A percentile compares a stretch with the other conserved stretches of the same genome.
Conservation (phyloP, 1,139 yeast species). For the Pichia sp. region DNA sequence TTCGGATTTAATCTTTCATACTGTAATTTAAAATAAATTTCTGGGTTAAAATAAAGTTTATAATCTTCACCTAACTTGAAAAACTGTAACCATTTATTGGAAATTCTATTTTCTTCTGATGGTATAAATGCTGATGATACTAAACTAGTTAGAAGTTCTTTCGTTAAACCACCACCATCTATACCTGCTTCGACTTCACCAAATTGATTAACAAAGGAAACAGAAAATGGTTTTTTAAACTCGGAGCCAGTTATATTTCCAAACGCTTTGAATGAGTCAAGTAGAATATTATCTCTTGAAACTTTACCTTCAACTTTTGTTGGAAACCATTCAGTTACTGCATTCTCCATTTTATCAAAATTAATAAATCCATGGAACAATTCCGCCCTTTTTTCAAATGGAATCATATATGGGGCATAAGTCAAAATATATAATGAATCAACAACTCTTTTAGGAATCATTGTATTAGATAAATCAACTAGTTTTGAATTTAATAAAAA, state of each 20-base stretch:
- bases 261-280: slow-evolving; percentile 66
- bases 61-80: slow-evolving; percentile 53
- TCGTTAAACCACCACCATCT: slow-evolving; percentile 96
- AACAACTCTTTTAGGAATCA: slow-evolving; percentile 30
- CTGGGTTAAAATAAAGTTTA: slow-evolving; percentile 70
- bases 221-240: slow-evolving; percentile 56
- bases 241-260: slow-evolving; percentile 44
- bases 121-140: slow-evolving; percentile 59
- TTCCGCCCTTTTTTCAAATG: slow-evolving; percentile 66
- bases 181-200: slow-evolving; percentile 79
- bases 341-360: slow-evolving; percentile 34
- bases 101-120: slow-evolving; percentile 22
- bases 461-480: not conserved
- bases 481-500: slow-evolving; percentile 5
- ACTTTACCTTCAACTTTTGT: slow-evolving; percentile 44
- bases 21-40: slow-evolving; percentile 36
- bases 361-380: slow-evolving; percentile 63
- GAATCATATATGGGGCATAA: slow-evolving; percentile 70
- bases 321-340: slow-evolving; percentile 16
- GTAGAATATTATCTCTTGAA: slow-evolving; percentile 60
- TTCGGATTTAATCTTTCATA: slow-evolving; percentile 20
- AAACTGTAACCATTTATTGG: slow-evolving; percentile 34
- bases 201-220: slow-evolving; percentile 63
- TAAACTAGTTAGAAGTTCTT: slow-evolving; percentile 76
- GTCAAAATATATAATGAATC: slow-evolving; percentile 40